These are phyloP conservation scores for Starmerella riodocensis DNA, from an alignment of 805 yeast genomes.

Conservation along the genomic window DNA sequence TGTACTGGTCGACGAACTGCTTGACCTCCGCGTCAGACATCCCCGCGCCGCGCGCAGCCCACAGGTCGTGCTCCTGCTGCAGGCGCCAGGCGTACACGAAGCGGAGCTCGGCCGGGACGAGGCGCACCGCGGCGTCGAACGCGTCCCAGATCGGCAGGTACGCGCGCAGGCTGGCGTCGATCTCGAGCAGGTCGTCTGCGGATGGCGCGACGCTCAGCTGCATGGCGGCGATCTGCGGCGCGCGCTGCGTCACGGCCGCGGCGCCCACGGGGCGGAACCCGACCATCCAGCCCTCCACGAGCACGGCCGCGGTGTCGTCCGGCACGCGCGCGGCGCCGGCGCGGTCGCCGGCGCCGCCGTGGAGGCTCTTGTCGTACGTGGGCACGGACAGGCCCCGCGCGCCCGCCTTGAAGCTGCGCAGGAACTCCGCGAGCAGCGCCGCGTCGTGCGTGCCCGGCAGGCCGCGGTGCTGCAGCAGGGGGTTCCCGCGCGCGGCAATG, in stretches of 20 bases:
- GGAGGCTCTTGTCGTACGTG: constrained; percentile 61
- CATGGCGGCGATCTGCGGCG: constrained; percentile 21
- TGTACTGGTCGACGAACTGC: constrained; percentile 63
- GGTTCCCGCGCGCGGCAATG: constrained; percentile 36
- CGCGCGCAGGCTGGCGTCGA: constrained; percentile 40
- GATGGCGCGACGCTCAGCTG: constrained; percentile 20
- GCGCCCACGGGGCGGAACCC: constrained; percentile 45
- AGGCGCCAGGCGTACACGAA: constrained; percentile 69
- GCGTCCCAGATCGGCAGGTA: constrained; percentile 45
- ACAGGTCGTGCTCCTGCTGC: constrained; percentile 55
- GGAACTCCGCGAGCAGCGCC: constrained; percentile 27
- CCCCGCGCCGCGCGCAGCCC: constrained; percentile 46
- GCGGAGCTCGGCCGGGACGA: constrained; percentile 45
- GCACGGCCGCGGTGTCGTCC: constrained; percentile 44
- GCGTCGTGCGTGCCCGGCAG: constrained; percentile 91
- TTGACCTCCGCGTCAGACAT: constrained; percentile 66
- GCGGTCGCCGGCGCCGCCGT: constrained; percentile 71
- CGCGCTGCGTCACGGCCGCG: constrained; percentile 2
- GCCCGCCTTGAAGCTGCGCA: constrained; percentile 27
- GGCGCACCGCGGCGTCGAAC: constrained; percentile 48
- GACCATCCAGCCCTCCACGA: constrained; percentile 90
- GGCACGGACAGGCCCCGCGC: constrained; percentile 34
- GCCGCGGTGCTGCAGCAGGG: constrained; percentile 64
- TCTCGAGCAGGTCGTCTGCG: constrained; percentile 22
- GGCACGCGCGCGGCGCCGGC: constrained; percentile 2